Evolutionary conservation across 2,329 filamentous ascomycete species (phyloP).

Genomic region (Metarhizium album): DNA sequence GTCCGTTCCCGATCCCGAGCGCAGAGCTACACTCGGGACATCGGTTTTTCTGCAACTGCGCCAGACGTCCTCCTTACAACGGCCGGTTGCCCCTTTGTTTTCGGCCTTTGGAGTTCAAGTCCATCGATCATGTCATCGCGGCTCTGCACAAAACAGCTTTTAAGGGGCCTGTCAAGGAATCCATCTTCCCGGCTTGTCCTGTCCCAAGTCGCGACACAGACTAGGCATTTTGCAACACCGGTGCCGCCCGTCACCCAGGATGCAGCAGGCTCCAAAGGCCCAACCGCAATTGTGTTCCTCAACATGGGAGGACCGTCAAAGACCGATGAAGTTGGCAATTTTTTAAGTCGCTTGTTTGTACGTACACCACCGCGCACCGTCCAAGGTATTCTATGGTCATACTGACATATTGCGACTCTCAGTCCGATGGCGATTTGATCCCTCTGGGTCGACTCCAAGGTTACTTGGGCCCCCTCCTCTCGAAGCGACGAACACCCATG

Average conservation of each 20-base stretch:
- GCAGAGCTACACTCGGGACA: background rate
- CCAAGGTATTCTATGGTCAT: background rate
- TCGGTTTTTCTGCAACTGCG: conserved; percentile 1
- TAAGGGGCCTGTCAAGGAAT: conserved; percentile 15
- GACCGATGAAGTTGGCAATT: conserved; percentile 76
- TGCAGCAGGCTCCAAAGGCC: conserved; percentile 58
- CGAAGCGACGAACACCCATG: conserved; percentile 80
- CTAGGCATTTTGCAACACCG: conserved; percentile 25
- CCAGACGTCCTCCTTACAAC: background rate
- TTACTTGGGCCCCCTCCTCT: conserved; percentile 83
- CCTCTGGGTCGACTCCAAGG: conserved; percentile 86
- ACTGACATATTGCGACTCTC: conserved; percentile 6
- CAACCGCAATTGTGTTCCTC: conserved; percentile 96
- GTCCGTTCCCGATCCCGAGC: background rate
- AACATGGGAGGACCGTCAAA: conserved; percentile 97
- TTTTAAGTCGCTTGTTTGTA: conserved; percentile 87
- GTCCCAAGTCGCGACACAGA: conserved; percentile 20
- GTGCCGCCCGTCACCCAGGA: conserved; percentile 74
- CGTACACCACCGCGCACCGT: conserved; percentile 19
- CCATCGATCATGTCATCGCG: conserved; percentile 20
- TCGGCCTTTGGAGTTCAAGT: background rate
- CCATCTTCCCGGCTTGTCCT: conserved; percentile 17
- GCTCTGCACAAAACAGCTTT: conserved; percentile 20
- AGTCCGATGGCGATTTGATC: conserved; percentile 90
- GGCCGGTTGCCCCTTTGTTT: background rate